Base-by-base conservation (phyloP, 139 green algal species). In the Chlorella sp. region DNA sequence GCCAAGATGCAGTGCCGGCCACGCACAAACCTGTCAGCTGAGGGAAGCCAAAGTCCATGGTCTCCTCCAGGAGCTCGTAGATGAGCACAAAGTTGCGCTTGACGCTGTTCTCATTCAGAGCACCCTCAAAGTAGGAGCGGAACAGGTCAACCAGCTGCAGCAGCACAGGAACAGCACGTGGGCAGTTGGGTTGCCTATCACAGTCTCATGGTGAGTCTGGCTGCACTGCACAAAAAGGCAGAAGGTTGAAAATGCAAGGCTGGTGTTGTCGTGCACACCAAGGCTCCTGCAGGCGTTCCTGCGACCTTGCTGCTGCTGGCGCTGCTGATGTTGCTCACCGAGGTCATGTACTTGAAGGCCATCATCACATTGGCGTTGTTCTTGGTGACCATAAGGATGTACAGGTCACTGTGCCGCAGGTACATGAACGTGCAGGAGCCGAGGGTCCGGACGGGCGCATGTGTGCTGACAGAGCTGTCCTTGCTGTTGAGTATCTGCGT, bases 51-150 rank as follows among this genome's bases (percentile, higher is more conserved):
- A 51, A 26, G 31, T 69, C 62, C 62, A 69, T 69, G 6, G 32
- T 32, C 31, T 69, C 62, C 49, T 69, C 62, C 20, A 69, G 42
- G 27, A 82, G 75, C 86, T 80, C 72, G 69, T 72, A 62, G 62
- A 98, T 97, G 20, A 98, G 83, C n/a, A 97, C 80, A 84, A 97
- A 97, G 80, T 98, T 97, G 75, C 85, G 87, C 61, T 88, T 83
- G 30, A 97, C 86, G 51, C 82, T 82, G 23, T 88, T 83, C 76
- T 98, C 93, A 42, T 84, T 90, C 49, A 97, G 90, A 5, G 92
- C 82, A 20, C 91, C 93, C 26, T 89, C 83, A 81, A 97, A 99
- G 83, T 98, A 98, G 10, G 86, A 85, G 59, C 85, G 86, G 74
- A 96, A 92, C 24, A 96, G 72, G 24, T 86, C 82, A 17, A 95